phyloP scores from a whole-genome alignment of 345 rosid genomes.

The Gossypium thurberi region DNA sequence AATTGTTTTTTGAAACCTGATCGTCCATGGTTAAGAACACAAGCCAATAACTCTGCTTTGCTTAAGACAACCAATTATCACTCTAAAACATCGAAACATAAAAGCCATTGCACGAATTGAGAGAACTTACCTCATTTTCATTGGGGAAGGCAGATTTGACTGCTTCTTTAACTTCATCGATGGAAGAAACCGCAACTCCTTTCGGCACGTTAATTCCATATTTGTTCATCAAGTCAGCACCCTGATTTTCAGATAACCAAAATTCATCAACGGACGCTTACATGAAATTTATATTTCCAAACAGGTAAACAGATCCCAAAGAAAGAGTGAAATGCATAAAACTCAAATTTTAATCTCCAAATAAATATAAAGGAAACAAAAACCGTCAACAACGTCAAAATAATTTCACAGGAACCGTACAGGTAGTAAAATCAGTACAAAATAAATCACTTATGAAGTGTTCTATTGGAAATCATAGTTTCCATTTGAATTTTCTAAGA shows the following conservation, averaged over 20 bases:
- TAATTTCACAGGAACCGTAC: neutral
- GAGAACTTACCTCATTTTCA: slow-evolving; percentile 54
- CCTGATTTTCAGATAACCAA: slow-evolving; percentile 33
- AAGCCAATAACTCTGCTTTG: neutral
- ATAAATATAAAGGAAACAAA: neutral
- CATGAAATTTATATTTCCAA: neutral
- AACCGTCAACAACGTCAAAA: neutral
- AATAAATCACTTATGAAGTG: no score
- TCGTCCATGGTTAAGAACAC: neutral
- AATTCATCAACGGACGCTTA: neutral
- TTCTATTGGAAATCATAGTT: no score
- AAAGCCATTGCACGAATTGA: neutral
- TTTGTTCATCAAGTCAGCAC: slow-evolving; percentile 87
- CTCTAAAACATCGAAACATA: neutral
- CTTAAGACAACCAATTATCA: neutral
- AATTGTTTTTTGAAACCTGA: neutral
- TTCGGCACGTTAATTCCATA: slow-evolving; percentile 81
- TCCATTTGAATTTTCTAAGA: no score
- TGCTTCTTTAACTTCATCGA: slow-evolving; percentile 56
- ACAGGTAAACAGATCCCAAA: slow-evolving; percentile 5
- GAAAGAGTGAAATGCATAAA: neutral
- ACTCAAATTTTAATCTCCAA: neutral
- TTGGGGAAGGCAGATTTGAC: slow-evolving; percentile 57
- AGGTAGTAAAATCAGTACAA: neutral
- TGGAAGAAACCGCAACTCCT: slow-evolving; percentile 74